These are phyloP conservation scores for Pleurotus eryngii DNA, from an alignment of 768 basidiomycete species.

Conservation along the genomic window DNA sequence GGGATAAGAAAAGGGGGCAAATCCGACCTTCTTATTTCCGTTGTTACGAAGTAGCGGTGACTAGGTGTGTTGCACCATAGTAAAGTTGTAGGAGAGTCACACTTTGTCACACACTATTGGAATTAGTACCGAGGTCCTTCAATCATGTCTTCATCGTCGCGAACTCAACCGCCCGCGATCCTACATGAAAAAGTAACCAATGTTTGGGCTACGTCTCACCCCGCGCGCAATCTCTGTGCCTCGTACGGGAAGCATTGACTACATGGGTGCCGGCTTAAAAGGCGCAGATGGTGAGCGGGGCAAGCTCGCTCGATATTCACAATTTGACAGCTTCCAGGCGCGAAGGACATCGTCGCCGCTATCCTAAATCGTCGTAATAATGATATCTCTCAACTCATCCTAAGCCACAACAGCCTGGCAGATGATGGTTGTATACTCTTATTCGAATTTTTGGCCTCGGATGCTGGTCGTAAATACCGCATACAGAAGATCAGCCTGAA, in stretches of 20 bases:
- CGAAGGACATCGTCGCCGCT: slow-evolving; percentile 42
- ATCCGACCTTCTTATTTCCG: no score
- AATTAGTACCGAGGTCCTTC: no score
- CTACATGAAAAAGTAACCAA: no score
- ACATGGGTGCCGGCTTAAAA: slow-evolving; percentile 22
- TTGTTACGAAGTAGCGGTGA: no score
- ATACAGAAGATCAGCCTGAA: slow-evolving; percentile 59
- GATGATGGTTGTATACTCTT: slow-evolving; percentile 55
- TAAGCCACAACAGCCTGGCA: slow-evolving; percentile 54
- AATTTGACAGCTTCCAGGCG: slow-evolving; percentile 32
- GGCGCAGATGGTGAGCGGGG: slow-evolving; percentile 20
- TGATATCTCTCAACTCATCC: slow-evolving; percentile 47
- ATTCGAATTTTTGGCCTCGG: slow-evolving; percentile 52
- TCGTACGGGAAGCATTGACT: slow-evolving; percentile 20
- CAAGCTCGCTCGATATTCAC: neutral
- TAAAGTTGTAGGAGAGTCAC: no score
- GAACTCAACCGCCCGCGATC: no score
- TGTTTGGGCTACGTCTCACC: no score
- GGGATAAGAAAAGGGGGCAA: no score
- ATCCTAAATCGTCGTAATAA: slow-evolving; percentile 41
- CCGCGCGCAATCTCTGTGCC: neutral
- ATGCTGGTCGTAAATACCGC: slow-evolving; percentile 38
- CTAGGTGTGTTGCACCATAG: no score
- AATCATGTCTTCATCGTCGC: no score
- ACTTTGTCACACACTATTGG: no score